phyloP scores from a whole-genome alignment of 345 rosid species.

The Noccaea bulbosa region DNA sequence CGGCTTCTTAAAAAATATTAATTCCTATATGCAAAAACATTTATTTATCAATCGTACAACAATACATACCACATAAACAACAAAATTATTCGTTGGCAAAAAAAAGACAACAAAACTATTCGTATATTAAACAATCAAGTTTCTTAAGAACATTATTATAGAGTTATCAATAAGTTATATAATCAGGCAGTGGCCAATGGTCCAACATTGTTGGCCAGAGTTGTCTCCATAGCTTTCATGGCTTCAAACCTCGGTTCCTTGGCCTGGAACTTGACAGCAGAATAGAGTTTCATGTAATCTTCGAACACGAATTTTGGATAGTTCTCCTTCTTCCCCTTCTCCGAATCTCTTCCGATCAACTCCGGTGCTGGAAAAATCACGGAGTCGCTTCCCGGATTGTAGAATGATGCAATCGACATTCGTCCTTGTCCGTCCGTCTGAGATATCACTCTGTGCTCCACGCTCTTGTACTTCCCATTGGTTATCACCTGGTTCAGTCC shows the following conservation, averaged over 20 bases:
- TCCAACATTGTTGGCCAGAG: constrained; percentile 22
- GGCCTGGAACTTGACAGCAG: constrained; percentile 76
- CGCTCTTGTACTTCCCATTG: constrained; percentile 91
- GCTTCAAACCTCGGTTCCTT: constrained; percentile 97
- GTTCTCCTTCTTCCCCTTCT: constrained; percentile 46
- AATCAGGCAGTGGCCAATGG: constrained; percentile 33
- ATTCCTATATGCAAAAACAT: background rate
- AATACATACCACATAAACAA: constrained; percentile 11
- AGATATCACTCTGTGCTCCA: constrained; percentile 81
- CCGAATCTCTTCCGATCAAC: constrained; percentile 57
- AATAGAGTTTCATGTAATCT: constrained; percentile 88
- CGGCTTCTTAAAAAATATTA: no score
- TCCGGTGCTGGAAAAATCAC: constrained; percentile 79
- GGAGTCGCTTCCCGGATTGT: constrained; percentile 90
- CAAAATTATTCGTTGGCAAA: no score
- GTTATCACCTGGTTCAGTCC: constrained; percentile 68
- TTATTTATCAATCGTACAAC: constrained; percentile 1
- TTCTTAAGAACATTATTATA: background rate
- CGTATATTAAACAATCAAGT: background rate
- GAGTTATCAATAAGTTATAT: background rate
- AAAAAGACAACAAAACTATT: background rate
- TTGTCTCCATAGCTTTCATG: constrained; percentile 63
- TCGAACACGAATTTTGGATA: constrained; percentile 88
- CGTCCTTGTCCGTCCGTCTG: constrained; percentile 68
- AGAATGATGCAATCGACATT: constrained; percentile 95